Base-by-base conservation (phyloP, 768 basidiomycete genomes). In the Pleurotus tuber-regium region DNA sequence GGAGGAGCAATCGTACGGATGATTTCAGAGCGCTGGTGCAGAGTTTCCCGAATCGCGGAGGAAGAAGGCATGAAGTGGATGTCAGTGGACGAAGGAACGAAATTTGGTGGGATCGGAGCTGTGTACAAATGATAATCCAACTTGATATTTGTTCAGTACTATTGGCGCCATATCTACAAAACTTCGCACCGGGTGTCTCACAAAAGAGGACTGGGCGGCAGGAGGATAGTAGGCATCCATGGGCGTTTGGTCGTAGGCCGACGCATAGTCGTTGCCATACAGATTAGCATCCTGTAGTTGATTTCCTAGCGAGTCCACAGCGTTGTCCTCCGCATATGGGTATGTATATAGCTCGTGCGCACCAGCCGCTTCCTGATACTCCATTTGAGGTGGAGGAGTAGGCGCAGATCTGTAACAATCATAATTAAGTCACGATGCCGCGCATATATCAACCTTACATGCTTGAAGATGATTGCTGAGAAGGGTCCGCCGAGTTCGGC, bases 51-150 rank as follows among this genome's bases (percentile, higher is more conserved):
- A 19, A 79, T 68, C 4, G 73, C 68, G 7, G 61, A 51, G 2
- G 78, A 76, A 1, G 75, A 59, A 1, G 72, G 75, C 1, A 97
- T 78, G 70, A 96, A 98, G 63, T 95, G 92, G 25, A 69, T 72
- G 60, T 75, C 59, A 56, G 61, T 56, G 30, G 65, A 43, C 6
- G 78, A 73, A 14, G 78, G 63, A 59, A 78, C 61, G 63, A 87
- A 73, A 51, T 75, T 61, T 56, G 79, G 69, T 38, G 87, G 73
- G 61, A 87, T 73, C 59, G 79, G 78, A 2, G 81, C 79, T 3
- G 89, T 86, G 71, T 99, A 99, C 25, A 98, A 78, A 58, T 98
- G 92, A 62, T 99, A 93, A 63, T 97, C 84, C 40, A 98, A 79
- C 92, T 96, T 36, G 48, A 49, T 23, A 33, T 5, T 39, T 19